Percentiles rank a stretch among this genome's conserved stretches.
phyloP scores from a whole-genome alignment of 2,329 filamentous ascomycete genomes.

The Aspergillus udagawae region DNA sequence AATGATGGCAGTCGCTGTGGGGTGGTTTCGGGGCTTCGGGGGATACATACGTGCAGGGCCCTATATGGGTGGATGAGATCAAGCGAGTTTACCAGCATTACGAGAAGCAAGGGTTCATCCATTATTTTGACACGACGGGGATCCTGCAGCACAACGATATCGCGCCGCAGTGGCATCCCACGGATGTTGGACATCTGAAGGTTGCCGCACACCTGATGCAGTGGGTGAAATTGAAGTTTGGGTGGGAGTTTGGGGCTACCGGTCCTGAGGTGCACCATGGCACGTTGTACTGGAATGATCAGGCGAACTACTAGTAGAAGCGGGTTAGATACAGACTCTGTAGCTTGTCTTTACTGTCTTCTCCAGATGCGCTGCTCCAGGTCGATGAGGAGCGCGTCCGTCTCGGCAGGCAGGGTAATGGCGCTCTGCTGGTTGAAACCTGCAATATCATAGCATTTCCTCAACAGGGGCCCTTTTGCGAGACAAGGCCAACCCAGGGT shows the following conservation, averaged over 20 bases:
- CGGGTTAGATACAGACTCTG: too few relatives aligned
- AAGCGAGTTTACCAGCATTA: slow-evolving; percentile 27
- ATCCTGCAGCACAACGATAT: slow-evolving; percentile 61
- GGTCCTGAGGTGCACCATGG: slow-evolving; percentile 49
- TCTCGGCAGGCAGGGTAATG: too few relatives aligned
- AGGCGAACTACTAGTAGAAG: slow-evolving; percentile 36
- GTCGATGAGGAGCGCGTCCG: too few relatives aligned
- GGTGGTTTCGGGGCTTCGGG: slow-evolving; percentile 49
- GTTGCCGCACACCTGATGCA: slow-evolving; percentile 56
- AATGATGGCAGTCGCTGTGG: slow-evolving; percentile 46
- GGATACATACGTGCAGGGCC: slow-evolving; percentile 47
- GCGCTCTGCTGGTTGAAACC: too few relatives aligned
- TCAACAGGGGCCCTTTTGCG: too few relatives aligned
- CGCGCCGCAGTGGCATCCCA: slow-evolving; percentile 55
- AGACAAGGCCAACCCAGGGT: too few relatives aligned
- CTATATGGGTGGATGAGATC: slow-evolving; percentile 49
- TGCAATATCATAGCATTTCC: too few relatives aligned
- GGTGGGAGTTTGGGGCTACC: slow-evolving; percentile 53
- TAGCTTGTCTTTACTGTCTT: too few relatives aligned
- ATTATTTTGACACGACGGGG: slow-evolving; percentile 56
- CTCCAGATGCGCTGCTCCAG: too few relatives aligned
- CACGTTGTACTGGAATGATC: slow-evolving; percentile 53
- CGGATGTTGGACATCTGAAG: slow-evolving; percentile 59
- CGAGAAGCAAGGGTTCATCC: slow-evolving; percentile 1
- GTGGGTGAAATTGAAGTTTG: slow-evolving; percentile 53